These are phyloP conservation scores for Tetrahymena malaccensis DNA, from an alignment of 73 alveolate genomes.

Conservation along the genomic window DNA sequence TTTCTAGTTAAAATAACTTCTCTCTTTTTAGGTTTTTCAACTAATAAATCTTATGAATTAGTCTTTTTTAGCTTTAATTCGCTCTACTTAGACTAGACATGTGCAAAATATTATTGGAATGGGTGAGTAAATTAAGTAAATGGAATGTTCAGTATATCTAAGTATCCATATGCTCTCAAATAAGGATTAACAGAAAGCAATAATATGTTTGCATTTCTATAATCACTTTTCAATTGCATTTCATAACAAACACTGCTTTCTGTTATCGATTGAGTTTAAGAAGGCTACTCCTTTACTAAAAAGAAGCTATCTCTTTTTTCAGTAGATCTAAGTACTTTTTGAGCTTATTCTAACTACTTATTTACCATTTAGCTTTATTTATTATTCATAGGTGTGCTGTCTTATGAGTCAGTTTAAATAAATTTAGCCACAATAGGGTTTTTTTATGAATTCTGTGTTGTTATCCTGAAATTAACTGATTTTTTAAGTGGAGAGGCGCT, in stretches of 20 bases:
- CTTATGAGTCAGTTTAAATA: not conserved
- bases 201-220: not conserved
- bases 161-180: not conserved
- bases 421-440: not conserved
- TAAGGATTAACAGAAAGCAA: not conserved
- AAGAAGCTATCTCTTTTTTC: not conserved
- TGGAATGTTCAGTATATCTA: not conserved
- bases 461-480: not conserved
- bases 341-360: not conserved
- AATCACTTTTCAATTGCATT: not conserved
- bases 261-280: not conserved
- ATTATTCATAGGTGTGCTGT: not conserved
- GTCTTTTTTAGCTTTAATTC: not conserved
- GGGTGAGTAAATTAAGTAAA: not conserved
- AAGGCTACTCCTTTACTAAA: not conserved
- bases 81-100: not conserved
- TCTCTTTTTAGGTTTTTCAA: not conserved
- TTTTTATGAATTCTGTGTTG: not conserved
- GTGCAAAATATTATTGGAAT: not conserved
- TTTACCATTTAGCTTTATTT: not conserved
- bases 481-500: not conserved
- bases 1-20: not conserved
- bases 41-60: not conserved
- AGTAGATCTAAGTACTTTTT: not conserved
- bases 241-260: not conserved